These are phyloP conservation scores for Phytophthora lateralis DNA, from an alignment of 352 stramenopile species.

Conservation along the genomic window DNA sequence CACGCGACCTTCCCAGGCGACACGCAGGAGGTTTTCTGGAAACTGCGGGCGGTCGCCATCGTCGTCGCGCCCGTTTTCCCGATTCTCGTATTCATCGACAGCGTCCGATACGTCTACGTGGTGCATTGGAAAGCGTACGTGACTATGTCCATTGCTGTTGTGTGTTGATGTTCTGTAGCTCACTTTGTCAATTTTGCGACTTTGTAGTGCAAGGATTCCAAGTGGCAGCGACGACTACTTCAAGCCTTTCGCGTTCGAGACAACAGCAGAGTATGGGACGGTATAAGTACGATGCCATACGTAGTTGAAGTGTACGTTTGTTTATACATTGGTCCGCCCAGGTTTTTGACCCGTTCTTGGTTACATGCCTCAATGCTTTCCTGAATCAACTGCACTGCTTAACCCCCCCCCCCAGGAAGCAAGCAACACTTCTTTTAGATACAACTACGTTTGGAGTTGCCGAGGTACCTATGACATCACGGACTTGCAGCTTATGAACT, in stretches of 20 bases:
- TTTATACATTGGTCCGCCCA: slow-evolving; percentile 22
- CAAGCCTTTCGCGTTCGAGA: slow-evolving; percentile 58
- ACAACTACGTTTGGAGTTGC: too few species aligned
- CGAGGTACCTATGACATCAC: too few species aligned
- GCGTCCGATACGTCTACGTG: slow-evolving; percentile 48
- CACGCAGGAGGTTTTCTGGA: slow-evolving; percentile 50
- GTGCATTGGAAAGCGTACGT: slow-evolving; percentile 59
- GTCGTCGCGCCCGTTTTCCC: slow-evolving; percentile 55
- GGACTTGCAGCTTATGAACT: too few species aligned
- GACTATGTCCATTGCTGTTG: not conserved
- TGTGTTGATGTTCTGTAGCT: not conserved
- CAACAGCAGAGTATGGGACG: slow-evolving; percentile 54
- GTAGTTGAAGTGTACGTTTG: slow-evolving; percentile 37
- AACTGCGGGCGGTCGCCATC: slow-evolving; percentile 51
- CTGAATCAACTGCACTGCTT: too few species aligned
- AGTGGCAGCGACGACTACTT: slow-evolving; percentile 46
- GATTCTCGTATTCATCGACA: slow-evolving; percentile 48
- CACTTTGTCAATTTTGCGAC: slow-evolving; percentile 10
- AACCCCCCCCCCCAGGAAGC: too few species aligned
- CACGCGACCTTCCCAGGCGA: slow-evolving; percentile 42
- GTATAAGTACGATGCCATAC: slow-evolving; percentile 33
- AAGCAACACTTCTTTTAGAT: too few species aligned
- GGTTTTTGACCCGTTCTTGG: slow-evolving; percentile 27
- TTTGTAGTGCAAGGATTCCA: slow-evolving; percentile 15
- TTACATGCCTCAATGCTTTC: not conserved